Evolutionary conservation across 1,139 yeast genomes (phyloP), one percentile per base, ranked within the genome.

Genomic region (Saccharomyces hybrid): DNA sequence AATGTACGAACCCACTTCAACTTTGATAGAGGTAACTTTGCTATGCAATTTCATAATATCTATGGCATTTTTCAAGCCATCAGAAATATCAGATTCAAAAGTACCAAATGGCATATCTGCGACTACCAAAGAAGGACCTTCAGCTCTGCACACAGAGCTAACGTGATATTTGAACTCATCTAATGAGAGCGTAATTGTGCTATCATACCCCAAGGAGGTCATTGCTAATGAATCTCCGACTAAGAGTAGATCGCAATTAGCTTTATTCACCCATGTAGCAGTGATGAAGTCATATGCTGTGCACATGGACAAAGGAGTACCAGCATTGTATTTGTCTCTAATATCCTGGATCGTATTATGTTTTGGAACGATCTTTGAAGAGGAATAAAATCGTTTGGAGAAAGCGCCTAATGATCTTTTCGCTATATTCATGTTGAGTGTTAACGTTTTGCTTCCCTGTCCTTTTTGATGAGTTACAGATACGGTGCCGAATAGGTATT

Each of bases 201-300:
- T 85, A 5, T 79, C 78, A 65, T 85, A 85, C 0, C 99, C 99
- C 58, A 89, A 76, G 0, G 96, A 79, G 1, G 88, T 91, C 97
- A 90, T 91, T 1, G 97, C 90, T 46, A 93, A 73, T 0, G 98
- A 91, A 69, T 93, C 99, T 1, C 99, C 99, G 5, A 93, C 84
- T 7, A 93, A 76, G 9, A 84, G 76, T 53, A 85, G 77, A 62
- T 93, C 98, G 1, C 83, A 77, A 0, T 79, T 78, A 0, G 95
- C 83, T 11, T 76, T 69, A 51, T 88, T 90, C 0, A 90, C 95
- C 66, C 87, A 76, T 38, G 76, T 74, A 0, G 84, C 93, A 0
- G 96, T 84, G 31, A 91, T 82, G 65, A 77, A 86, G 67, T 93
- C 99, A 69, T 91, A 90, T 0, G 96, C 95, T 0, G 99, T 93